Base-by-base conservation (phyloP, 257 asterid species). In the Coffea eugenioides region DNA sequence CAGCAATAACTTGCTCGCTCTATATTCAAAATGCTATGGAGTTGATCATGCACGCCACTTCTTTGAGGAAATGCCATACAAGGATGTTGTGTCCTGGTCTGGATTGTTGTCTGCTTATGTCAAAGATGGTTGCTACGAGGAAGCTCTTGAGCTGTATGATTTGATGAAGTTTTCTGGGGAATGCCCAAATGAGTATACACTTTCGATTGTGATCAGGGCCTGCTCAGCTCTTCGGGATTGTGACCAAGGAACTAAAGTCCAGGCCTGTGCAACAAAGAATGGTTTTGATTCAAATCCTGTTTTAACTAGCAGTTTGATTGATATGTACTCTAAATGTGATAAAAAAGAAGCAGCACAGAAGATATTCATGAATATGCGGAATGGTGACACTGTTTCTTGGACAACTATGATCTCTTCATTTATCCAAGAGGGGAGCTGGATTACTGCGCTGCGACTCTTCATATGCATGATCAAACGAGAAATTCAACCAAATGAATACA, bases 11-110 rank as follows among this genome's bases (percentile, higher is more conserved):
- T 66, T 79, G 27, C 56, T 80, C 20, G 64, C 82, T 8, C 56
- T 80, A 1, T 80, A 80, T n/a, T 41, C 67, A n/a, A 80, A 61
- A 73, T 73, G 78, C 67, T 46, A 45, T 48, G 73, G 73, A 27
- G n/a, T 59, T 18, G 66, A 64, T 8, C 4, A 43, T 21, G 82
- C 78, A 43, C 82, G 67, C 78, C 78, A 79, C 36, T 45, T 79
- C 8, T 79, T 79, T 31, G 82, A 79, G n/a, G 82, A 79, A 79
- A 79, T 79, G 78, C 82, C 82, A 13, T 36, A 72, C 16, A 46
- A 39, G 54, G 78, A 71, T 52, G 73, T 72, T 13, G 77, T 79
- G 16, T 71, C 82, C 49, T 79, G 82, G 82, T 71, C 82, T 2
- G 45, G 62, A 5, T 9, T 79, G 73, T 46, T 79, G 82, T 79